Conservation (phyloP, 768 basidiomycete genomes). For the Leucocoprinus leucothites region DNA sequence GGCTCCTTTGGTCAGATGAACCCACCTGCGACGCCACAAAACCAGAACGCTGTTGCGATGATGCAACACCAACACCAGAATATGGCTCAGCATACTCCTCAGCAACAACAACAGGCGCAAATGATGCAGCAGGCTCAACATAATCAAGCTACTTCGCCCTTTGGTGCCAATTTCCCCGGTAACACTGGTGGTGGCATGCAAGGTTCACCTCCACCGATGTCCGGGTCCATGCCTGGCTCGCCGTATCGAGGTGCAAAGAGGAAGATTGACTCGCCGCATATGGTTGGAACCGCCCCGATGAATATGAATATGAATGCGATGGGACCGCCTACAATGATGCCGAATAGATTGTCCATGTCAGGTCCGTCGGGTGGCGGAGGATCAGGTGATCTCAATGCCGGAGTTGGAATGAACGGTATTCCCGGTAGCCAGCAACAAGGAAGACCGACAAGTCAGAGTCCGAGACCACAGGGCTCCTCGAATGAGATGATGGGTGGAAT, state of each 20-base stretch:
- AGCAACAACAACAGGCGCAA: conserved; percentile 4
- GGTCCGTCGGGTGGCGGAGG: background rate
- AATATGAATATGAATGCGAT: conserved; percentile 13
- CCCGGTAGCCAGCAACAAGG: background rate
- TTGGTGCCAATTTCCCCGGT: conserved; percentile 1
- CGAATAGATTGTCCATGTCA: conserved; percentile 10
- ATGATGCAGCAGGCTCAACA: conserved; percentile 1
- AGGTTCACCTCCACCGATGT: conserved; percentile 14
- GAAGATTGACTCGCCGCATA: conserved; percentile 23
- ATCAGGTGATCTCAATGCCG: background rate
- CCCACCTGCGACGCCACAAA: conserved; percentile 1
- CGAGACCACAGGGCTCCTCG: conserved; percentile 5
- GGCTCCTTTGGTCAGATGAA: conserved; percentile 9
- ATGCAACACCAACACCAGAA: conserved; percentile 9
- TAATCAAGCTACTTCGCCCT: conserved; percentile 1
- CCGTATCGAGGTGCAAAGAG: conserved; percentile 30
- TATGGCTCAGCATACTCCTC: conserved; percentile 1
- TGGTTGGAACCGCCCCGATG: background rate
- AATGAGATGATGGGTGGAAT: conserved; percentile 5
- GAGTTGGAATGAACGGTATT: conserved; percentile 5
- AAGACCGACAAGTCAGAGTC: background rate
- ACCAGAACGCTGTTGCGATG: conserved; percentile 1
- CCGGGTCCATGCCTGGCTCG: conserved; percentile 13
- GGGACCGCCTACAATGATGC: conserved; percentile 19
- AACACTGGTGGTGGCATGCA: conserved; percentile 3